Percentiles rank a stretch among this genome's conserved stretches.
phyloP scores from a whole-genome alignment of 1,139 yeast species.

The Pneumocystis murina region DNA sequence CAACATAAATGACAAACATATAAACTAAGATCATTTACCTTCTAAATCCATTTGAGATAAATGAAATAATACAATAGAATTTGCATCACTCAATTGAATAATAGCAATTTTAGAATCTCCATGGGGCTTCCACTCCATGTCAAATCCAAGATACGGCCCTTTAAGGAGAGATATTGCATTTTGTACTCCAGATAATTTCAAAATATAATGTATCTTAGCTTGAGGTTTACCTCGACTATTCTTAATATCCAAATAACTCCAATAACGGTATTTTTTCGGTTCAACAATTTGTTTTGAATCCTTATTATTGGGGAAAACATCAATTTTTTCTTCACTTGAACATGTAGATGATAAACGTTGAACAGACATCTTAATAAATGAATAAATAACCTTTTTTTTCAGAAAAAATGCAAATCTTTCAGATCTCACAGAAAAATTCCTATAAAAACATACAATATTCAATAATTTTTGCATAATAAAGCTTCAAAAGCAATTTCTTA shows the following conservation, averaged over 20 bases:
- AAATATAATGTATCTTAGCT: not conserved
- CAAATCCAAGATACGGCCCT: not conserved
- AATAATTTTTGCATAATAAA: not conserved
- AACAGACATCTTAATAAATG: not conserved
- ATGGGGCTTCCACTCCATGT: not conserved
- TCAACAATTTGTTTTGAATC: not conserved
- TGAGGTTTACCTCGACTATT: not conserved
- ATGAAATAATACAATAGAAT: not conserved
- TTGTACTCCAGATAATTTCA: not conserved
- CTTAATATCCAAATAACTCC: not conserved
- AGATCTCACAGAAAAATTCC: not conserved
- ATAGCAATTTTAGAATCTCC: not conserved
- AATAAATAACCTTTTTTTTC: not conserved
- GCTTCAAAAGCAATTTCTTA: not conserved
- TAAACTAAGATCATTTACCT: not conserved
- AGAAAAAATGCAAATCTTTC: not conserved
- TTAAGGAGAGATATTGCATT: not conserved
- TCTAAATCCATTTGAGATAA: not conserved
- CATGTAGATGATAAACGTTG: not conserved
- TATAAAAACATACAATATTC: not conserved
- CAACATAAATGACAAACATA: not conserved
- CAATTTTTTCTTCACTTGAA: not conserved
- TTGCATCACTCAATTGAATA: constrained; percentile 1
- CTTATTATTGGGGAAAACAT: not conserved
- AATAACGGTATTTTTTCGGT: not conserved